Conservation (phyloP, 495 filamentous ascomycete species). For the Ascobolus immersus region DNA sequence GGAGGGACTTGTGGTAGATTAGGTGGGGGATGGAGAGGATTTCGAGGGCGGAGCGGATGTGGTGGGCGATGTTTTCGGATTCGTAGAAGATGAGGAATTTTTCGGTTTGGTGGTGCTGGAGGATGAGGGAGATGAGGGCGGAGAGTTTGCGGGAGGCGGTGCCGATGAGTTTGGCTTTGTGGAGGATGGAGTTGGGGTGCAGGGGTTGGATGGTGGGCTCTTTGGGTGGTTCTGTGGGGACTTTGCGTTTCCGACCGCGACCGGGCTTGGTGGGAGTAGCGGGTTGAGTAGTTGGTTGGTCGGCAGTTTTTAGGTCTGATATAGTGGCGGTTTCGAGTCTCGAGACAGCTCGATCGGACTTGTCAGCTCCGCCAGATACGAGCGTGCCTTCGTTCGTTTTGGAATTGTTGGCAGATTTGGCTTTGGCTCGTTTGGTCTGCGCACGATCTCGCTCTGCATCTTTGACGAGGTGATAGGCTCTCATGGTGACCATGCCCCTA, state of each 20-base stretch:
- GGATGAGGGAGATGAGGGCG: conserved; percentile 51
- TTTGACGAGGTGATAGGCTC: too few species aligned
- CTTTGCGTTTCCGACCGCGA: not conserved
- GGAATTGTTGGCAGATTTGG: too few species aligned
- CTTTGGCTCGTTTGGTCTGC: too few species aligned
- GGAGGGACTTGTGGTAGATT: conserved; percentile 58
- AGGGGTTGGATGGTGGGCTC: conserved; percentile 10
- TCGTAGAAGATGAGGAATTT: conserved; percentile 92
- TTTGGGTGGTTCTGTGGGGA: conserved; percentile 13
- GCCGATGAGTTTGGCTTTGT: conserved; percentile 38
- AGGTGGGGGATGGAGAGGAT: conserved; percentile 46
- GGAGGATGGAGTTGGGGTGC: conserved; percentile 26
- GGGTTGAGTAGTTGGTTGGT: too few species aligned
- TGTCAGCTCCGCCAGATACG: too few species aligned
- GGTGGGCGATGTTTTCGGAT: conserved; percentile 55
- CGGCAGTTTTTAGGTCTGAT: too few species aligned
- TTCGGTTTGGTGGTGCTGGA: conserved; percentile 37
- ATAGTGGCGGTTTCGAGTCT: too few species aligned
- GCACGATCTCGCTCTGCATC: too few species aligned
- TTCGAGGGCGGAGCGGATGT: conserved; percentile 61
- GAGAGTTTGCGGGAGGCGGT: conserved; percentile 71
- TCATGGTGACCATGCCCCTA: too few species aligned
- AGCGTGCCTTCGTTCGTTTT: too few species aligned
- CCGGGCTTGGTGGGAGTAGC: conserved; percentile 9
- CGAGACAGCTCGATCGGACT: too few species aligned